phyloP scores from a whole-genome alignment of 2,329 filamentous ascomycete genomes.

The Neonectria coccinea region DNA sequence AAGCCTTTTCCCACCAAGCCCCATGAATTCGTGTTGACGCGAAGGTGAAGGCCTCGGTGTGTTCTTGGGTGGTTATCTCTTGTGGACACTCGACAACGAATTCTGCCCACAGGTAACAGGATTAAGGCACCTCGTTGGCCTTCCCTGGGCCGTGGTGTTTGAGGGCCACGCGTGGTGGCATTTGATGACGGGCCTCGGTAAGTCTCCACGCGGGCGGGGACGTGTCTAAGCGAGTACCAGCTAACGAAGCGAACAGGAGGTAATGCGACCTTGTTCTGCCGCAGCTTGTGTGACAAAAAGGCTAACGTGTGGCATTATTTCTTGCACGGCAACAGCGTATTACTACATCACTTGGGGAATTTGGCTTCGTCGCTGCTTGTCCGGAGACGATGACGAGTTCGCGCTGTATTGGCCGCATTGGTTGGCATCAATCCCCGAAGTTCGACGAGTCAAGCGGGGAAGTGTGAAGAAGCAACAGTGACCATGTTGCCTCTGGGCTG shows the following conservation, averaged over 20 bases:
- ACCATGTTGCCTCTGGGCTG: not conserved
- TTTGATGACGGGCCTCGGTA: slow-evolving; percentile 81
- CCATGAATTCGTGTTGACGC: not conserved
- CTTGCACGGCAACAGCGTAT: slow-evolving; percentile 66
- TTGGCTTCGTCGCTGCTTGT: slow-evolving; percentile 82
- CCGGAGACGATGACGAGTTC: slow-evolving; percentile 78
- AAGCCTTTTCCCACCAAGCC: not conserved
- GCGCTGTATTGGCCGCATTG: slow-evolving; percentile 75
- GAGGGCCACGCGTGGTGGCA: slow-evolving; percentile 74
- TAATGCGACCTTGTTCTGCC: slow-evolving; percentile 27
- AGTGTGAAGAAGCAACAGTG: slow-evolving; percentile 33
- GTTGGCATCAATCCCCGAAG: slow-evolving; percentile 64
- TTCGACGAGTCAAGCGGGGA: slow-evolving; percentile 53
- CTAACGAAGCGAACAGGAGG: slow-evolving; percentile 31
- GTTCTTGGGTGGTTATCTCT: slow-evolving; percentile 79
- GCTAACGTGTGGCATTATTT: slow-evolving; percentile 30
- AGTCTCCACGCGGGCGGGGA: slow-evolving; percentile 7
- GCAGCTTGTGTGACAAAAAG: not conserved
- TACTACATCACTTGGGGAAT: slow-evolving; percentile 87
- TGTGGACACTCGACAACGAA: slow-evolving; percentile 86
- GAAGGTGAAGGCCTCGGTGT: slow-evolving; percentile 60
- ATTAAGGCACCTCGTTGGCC: slow-evolving; percentile 75
- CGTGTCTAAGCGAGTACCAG: not conserved
- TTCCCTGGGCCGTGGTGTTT: slow-evolving; percentile 84
- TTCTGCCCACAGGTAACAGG: slow-evolving; percentile 74